Evolutionary conservation across 805 yeast genomes (phyloP), one percentile per base, ranked within the genome.

Genomic region (Metschnikowia bowlesiae): DNA sequence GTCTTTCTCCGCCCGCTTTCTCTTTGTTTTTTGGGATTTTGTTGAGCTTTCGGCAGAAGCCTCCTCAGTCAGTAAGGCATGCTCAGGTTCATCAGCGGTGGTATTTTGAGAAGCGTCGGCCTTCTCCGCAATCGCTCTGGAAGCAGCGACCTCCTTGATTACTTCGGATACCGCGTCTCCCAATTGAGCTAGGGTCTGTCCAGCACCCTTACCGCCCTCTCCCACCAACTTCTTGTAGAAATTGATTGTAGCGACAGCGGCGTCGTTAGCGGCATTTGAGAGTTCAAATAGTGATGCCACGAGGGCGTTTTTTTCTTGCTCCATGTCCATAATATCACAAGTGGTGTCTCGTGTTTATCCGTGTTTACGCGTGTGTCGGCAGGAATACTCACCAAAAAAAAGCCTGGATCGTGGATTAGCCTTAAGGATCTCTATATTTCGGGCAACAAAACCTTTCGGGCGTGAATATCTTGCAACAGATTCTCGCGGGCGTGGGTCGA

Each of bases 261-360:
- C 89, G 50, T 86, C 91, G 55, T 80, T 82, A 35, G 96, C 92
- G n/a, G 95, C 89, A 62, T 84, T 88, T 40, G 94, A 83, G 49
- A 90, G 79, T 64, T 87, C 91, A 61, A 84, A 86, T 53, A 90
- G 78, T 1, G 96, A 82, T 38, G 94, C 80, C 51, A 90, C 90
- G 35, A 86, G 79, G 22, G 65, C 60, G 53, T 62, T 63, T 51
- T 63, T 61, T 36, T 65, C 65, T 34, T 47, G 51, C 42, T 52
- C 51, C 52, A 53, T 46, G 36, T 54, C 42, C 57, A 51, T 53
- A 29, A 18, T 39, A 26, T 28, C 40, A 32, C 30, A 42, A n/a
- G 18, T 44, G 40, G 11, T 31, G 45, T 35, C 26, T 42, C 28
- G 36, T 32, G 37, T 22, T 42, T 22, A 38, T 32, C 14, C 37